Conservation (phyloP, 2,329 filamentous ascomycete species). For the Domatiomyces catenatus region DNA sequence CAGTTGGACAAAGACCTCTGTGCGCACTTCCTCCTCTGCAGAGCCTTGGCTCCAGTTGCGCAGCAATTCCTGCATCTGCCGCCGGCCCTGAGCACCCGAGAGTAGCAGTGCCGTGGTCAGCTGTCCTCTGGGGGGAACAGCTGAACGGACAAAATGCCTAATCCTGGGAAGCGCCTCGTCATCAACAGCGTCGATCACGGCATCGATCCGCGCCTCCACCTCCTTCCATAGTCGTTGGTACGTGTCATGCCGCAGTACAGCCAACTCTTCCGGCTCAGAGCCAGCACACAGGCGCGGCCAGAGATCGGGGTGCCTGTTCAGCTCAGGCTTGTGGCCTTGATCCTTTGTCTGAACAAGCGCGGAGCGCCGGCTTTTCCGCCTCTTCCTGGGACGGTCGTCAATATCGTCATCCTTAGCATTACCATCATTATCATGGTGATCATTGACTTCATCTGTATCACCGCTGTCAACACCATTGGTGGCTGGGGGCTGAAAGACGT, state of each 20-base stretch:
- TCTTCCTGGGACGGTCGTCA: slow-evolving; percentile 38
- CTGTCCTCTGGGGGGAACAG: background rate
- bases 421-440: background rate
- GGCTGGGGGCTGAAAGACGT: slow-evolving; percentile 11
- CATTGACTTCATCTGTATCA: too few species aligned
- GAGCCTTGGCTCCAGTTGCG: slow-evolving; percentile 1
- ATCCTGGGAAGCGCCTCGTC: slow-evolving; percentile 25
- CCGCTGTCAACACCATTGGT: background rate
- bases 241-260: slow-evolving; percentile 22
- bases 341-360: slow-evolving; percentile 3
- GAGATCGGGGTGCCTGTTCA: background rate
- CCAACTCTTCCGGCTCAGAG: slow-evolving; percentile 21
- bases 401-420: slow-evolving; percentile 7
- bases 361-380: slow-evolving; percentile 38
- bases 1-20: slow-evolving; percentile 23
- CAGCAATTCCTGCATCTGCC: background rate
- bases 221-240: slow-evolving; percentile 27
- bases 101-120: slow-evolving; percentile 11
- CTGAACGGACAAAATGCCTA: slow-evolving; percentile 3
- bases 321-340: slow-evolving; percentile 7
- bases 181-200: slow-evolving; percentile 26
- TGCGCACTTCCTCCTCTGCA: background rate
- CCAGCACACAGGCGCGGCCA: slow-evolving; percentile 29
- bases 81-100: slow-evolving; percentile 1
- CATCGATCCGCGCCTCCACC: slow-evolving; percentile 27